A percentile compares a stretch with the other conserved stretches of the same genome.
Evolutionary conservation across 2,329 filamentous ascomycete species (phyloP).

Genomic region (Fonsecaea pedrosoi): DNA sequence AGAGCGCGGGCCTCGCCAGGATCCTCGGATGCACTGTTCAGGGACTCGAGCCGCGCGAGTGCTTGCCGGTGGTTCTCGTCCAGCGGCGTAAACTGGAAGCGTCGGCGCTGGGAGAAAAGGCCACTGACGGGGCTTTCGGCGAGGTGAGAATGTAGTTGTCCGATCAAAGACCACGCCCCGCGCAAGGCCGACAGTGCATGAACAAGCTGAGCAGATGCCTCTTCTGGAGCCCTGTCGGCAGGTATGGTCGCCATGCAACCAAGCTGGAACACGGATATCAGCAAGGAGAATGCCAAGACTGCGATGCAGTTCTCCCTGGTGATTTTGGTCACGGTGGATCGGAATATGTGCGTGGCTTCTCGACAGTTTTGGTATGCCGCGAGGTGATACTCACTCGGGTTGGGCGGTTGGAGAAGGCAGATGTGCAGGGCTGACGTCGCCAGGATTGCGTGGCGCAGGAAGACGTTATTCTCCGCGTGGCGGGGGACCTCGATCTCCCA

Average conservation of each 20-base stretch:
- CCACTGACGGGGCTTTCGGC: conserved; percentile 7
- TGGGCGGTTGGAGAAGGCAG: conserved; percentile 6
- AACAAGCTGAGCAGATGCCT: background rate
- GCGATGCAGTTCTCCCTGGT: conserved; percentile 14
- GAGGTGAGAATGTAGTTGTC: conserved; percentile 10
- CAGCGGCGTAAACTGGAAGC: background rate
- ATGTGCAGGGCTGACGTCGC: conserved; percentile 18
- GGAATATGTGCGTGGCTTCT: conserved; percentile 9
- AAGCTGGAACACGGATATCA: conserved; percentile 20
- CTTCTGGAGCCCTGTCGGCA: conserved; percentile 1
- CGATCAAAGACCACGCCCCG: conserved; percentile 13
- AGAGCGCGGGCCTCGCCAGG: background rate
- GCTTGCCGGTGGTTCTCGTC: conserved; percentile 1
- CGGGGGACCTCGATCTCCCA: conserved; percentile 10
- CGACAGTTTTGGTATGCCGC: conserved; percentile 9
- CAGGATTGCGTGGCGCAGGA: conserved; percentile 16
- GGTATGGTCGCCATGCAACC: background rate
- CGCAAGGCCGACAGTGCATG: conserved; percentile 10
- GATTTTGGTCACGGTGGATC: conserved; percentile 8
- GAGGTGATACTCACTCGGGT: conserved; percentile 5
- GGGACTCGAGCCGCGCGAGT: conserved; percentile 6
- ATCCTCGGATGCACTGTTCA: conserved; percentile 5
- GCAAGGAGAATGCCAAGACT: conserved; percentile 10
- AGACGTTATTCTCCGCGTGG: conserved; percentile 7
- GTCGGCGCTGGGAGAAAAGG: conserved; percentile 5